Evolutionary conservation across 345 rosid species (phyloP), one percentile per base, ranked within the genome.

Genomic region (Clarkia xantiana): DNA sequence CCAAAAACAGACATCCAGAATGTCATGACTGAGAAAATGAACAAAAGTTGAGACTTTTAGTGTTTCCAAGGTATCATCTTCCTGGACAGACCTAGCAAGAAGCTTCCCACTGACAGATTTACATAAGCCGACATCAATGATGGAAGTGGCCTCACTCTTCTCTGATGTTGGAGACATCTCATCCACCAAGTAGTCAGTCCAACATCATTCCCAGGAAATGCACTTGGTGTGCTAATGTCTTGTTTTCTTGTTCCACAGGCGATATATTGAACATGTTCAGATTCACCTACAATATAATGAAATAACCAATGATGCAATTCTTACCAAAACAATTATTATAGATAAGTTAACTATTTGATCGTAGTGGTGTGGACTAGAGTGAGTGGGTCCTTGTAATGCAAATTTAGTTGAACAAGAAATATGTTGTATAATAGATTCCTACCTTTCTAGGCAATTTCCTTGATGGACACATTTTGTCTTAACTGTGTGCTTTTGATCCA

Each of bases 41-140:
- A 9, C 47, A 11, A 53, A 18, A 2, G n/a, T 20, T 2, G 38
- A 16, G 18, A 79, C 44, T 71, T 84, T 67, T 59, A 63, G 59
- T 71, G 87, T 68, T 84, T 86, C 96, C 94, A 84, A 36, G 93
- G 82, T 48, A 86, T 81, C 76, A 91, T 87, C 72, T 75, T 91
- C 64, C 95, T 74, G 73, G 36, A 71, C 78, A 53, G 93, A 75
- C 72, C 98, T 78, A 39, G 76, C 71, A n/a, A 91, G 73, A 61
- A 86, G 82, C 53, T 58, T 74, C 42, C 93, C 94, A 9, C 55
- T 62, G 6, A 78, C 79, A 51, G 94, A 96, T 69, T 77, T 79
- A 47, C 94, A 79, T 72, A 80, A 69, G 16, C 98, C 90, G 14
- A 80, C 77, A 72, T 86, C 95, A 47, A 81, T 63, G 4, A 78